Conservation (phyloP, 805 yeast genomes). For the Saturnispora mendoncae region DNA sequence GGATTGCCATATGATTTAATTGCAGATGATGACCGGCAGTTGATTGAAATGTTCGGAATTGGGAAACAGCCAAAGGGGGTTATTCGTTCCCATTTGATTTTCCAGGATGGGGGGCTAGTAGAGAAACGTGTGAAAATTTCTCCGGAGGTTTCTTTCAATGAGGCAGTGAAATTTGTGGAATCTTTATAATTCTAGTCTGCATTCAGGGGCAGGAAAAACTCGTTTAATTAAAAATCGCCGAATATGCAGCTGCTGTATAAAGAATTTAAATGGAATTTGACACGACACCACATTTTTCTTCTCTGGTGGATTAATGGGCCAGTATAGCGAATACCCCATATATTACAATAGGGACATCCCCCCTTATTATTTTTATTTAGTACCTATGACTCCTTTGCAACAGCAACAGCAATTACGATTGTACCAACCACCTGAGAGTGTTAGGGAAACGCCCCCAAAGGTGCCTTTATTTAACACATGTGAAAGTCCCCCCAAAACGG, state of each 20-base stretch:
- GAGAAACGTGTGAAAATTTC: constrained; percentile 45
- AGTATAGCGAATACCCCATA: no score
- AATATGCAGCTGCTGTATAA: no score
- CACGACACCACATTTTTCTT: no score
- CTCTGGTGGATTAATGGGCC: no score
- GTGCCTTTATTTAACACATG: neutral
- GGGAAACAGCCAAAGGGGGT: constrained; percentile 68
- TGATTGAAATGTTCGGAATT: constrained; percentile 74
- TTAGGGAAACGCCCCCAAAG: neutral
- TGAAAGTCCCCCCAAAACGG: neutral
- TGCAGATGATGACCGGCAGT: constrained; percentile 62
- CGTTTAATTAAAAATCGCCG: no score
- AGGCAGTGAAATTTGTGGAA: constrained; percentile 41
- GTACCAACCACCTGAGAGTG: no score
- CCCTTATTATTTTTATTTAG: constrained; percentile 1
- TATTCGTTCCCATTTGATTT: constrained; percentile 87
- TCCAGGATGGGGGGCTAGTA: constrained; percentile 63
- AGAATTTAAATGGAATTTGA: no score
- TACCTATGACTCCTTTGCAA: constrained; percentile 20
- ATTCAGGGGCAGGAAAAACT: no score
- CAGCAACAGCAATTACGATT: neutral
- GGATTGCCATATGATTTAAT: constrained; percentile 64
- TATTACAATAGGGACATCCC: neutral
- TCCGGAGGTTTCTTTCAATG: constrained; percentile 49
- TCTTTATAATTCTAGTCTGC: no score